Conservation (phyloP, 257 asterid genomes). For the Ehretia macrophylla region DNA sequence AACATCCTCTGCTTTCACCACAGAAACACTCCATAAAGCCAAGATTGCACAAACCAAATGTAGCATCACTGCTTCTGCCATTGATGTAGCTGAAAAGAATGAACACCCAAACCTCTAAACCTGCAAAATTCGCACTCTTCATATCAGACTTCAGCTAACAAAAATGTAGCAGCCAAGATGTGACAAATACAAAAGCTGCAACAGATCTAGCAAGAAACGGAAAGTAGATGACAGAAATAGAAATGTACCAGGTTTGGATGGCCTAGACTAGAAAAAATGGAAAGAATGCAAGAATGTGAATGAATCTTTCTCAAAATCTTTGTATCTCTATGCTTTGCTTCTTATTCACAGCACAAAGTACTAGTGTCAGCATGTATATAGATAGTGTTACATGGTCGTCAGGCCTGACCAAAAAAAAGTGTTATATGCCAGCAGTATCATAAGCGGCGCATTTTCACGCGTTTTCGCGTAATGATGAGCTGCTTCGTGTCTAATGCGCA, state of each 20-base stretch:
- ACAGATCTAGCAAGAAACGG: not conserved
- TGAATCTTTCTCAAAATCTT: slow-evolving; percentile 20
- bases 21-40: slow-evolving; percentile 37
- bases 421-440: slow-evolving; percentile 28
- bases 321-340: slow-evolving; percentile 12
- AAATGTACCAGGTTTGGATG: slow-evolving; percentile 37
- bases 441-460: slow-evolving; percentile 44
- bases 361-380: not conserved
- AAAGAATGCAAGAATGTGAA: slow-evolving; percentile 36
- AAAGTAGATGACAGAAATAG: slow-evolving; percentile 7
- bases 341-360: not conserved
- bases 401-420: too few relatives aligned
- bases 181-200: not conserved
- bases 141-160: not conserved
- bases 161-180: too few relatives aligned
- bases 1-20: slow-evolving; percentile 71
- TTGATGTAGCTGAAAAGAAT: slow-evolving; percentile 18
- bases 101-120: slow-evolving; percentile 20
- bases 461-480: slow-evolving; percentile 45
- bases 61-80: slow-evolving; percentile 41
- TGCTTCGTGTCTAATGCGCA: not conserved
- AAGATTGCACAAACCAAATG: slow-evolving; percentile 34
- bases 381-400: too few relatives aligned
- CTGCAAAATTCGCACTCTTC: slow-evolving; percentile 34
- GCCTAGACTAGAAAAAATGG: slow-evolving; percentile 14